These are phyloP conservation scores for Yarrowia hollandica DNA, from an alignment of 805 yeast genomes.

Conservation along the genomic window DNA sequence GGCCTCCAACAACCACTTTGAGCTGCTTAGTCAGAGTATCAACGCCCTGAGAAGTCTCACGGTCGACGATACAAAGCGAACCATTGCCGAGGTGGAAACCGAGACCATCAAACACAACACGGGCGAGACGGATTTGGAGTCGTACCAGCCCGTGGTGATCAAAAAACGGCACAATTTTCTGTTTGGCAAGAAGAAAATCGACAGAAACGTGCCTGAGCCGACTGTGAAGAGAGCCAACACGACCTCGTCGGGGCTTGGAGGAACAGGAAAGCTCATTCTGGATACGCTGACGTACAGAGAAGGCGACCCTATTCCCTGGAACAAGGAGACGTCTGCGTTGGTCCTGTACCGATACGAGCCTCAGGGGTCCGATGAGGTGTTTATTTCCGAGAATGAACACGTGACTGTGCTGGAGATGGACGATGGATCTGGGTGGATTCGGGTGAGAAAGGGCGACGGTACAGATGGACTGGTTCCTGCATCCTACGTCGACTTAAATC, in stretches of 20 bases:
- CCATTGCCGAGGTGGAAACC: slow-evolving; percentile 79
- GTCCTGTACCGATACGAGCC: slow-evolving; percentile 61
- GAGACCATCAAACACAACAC: slow-evolving; percentile 87
- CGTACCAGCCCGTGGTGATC: slow-evolving; percentile 39
- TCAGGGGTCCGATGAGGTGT: slow-evolving; percentile 72
- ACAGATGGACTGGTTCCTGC: slow-evolving; percentile 82
- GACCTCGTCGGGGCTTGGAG: not conserved
- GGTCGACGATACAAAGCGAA: slow-evolving; percentile 68
- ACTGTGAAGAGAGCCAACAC: not conserved
- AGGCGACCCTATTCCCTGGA: slow-evolving; percentile 10
- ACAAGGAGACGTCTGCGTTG: not conserved
- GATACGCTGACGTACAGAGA: slow-evolving; percentile 3
- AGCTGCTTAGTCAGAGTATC: slow-evolving; percentile 47
- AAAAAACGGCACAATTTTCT: slow-evolving; percentile 60
- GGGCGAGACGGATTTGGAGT: slow-evolving; percentile 54
- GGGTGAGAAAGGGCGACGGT: slow-evolving; percentile 52
- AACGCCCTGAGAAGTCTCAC: slow-evolving; percentile 61
- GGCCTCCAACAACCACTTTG: slow-evolving; percentile 38
- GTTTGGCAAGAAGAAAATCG: slow-evolving; percentile 42
- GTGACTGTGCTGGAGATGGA: slow-evolving; percentile 63
- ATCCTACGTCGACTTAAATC: slow-evolving; percentile 59
- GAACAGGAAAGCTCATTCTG: slow-evolving; percentile 29
- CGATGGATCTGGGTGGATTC: slow-evolving; percentile 94
- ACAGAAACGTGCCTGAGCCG: slow-evolving; percentile 8
- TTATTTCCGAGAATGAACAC: slow-evolving; percentile 59